Evolutionary conservation across 257 asterid genomes (phyloP).

Genomic region (Gentiana straminea): DNA sequence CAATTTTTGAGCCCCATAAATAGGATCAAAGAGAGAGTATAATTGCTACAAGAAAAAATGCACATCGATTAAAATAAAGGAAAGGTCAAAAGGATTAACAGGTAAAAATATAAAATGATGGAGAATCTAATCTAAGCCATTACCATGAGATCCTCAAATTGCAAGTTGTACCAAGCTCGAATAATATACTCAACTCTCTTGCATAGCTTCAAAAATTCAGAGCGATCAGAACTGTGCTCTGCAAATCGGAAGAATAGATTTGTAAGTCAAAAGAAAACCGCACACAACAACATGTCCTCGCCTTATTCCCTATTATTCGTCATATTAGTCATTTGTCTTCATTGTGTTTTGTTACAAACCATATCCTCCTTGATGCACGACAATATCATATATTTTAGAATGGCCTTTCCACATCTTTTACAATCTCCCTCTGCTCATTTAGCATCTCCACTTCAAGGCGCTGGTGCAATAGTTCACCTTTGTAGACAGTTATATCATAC

Average conservation of each 20-base stretch:
- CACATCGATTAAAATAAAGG: not conserved
- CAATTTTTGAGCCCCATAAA: conserved; percentile 70
- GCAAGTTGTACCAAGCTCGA: conserved; percentile 94
- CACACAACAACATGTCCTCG: not conserved
- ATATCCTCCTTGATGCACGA: too few relatives aligned
- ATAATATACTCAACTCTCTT: conserved; percentile 95
- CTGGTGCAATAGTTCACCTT: too few relatives aligned
- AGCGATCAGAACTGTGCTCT: conserved; percentile 84
- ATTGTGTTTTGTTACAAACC: too few relatives aligned
- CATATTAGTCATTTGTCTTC: too few relatives aligned
- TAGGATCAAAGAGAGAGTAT: conserved; percentile 94
- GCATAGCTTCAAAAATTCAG: conserved; percentile 90
- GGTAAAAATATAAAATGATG: not conserved
- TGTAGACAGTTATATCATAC: too few relatives aligned
- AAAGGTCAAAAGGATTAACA: not conserved
- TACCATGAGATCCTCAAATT: conserved; percentile 99
- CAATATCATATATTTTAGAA: too few relatives aligned
- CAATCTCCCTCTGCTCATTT: too few relatives aligned
- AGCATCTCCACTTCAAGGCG: too few relatives aligned
- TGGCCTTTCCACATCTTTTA: too few relatives aligned
- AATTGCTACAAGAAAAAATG: conserved; percentile 62
- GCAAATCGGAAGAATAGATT: conserved; percentile 12
- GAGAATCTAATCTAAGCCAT: not conserved
- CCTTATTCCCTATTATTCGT: too few relatives aligned
- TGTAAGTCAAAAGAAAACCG: conserved; percentile 1